Base-by-base conservation (phyloP, 345 rosid species). In the Lagerstroemia speciosa region DNA sequence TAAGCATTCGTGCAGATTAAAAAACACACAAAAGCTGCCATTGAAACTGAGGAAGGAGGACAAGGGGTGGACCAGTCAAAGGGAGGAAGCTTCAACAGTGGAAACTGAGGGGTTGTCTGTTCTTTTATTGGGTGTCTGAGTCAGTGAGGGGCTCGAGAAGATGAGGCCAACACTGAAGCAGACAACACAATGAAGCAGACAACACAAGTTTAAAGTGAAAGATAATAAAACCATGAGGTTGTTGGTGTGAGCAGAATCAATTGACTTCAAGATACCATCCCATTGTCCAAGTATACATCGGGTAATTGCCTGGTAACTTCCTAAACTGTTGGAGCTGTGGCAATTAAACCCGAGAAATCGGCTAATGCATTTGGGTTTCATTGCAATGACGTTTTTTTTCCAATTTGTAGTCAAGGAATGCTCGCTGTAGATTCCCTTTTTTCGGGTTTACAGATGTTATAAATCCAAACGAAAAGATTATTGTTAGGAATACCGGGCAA, bases 1-100 rank as follows among this genome's bases (percentile, higher is more conserved):
- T 12, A 16, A 43, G 48, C 19, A 43, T 10, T 43, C 38, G 15
- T 3, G 48, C 48, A 43, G 15, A 16, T 14, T 10, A 43, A 43
- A 1, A 43, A 43, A 43, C 48, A 43, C 16, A 43, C 15, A 16
- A 43, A 16, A 43, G 20, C 19, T 43, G 19, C 19, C 33, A 26
- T 58, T 24, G 63, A 58, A 26, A 58, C 22, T 58, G 31, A n/a
- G 7, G 33, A 58, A 58, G 63, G 19, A 58, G 31, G 33, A 57
- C 29, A 55, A 55, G 0, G 0, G 61, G 31, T n/a, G 31, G 61
- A 55, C 61, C 61, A 55, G 61, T 55, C 61, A 24, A 55, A 31
- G 61, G 61, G 26, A n/a, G 61, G 61, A 55, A 55, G 24, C 61
- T 55, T 55, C 61, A 26, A 55, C 61, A 55, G 61, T 24, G 24